Conservation (phyloP, 2,329 filamentous ascomycete genomes). For the Neonectria ditissima region DNA sequence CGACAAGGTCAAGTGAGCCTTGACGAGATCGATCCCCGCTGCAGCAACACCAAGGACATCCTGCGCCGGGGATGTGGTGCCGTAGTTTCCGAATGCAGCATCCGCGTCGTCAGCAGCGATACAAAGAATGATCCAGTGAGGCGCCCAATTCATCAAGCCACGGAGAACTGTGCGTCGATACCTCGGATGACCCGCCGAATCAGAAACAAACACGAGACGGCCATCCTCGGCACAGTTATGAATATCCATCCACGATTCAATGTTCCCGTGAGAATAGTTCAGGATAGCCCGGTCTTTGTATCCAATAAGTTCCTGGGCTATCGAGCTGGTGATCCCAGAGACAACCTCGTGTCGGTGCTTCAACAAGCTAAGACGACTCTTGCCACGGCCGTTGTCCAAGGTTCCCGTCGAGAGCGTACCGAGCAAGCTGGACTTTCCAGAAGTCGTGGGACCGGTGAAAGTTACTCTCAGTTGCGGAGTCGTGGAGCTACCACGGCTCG, state of each 20-base stretch:
- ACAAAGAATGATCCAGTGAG: constrained; percentile 92
- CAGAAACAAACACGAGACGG: constrained; percentile 87
- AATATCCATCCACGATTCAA: constrained; percentile 94
- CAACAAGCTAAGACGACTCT: constrained; percentile 86
- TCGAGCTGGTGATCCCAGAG: constrained; percentile 92
- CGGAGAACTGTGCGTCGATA: constrained; percentile 90
- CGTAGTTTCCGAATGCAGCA: constrained; percentile 42
- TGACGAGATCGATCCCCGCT: constrained; percentile 76
- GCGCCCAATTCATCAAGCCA: constrained; percentile 93
- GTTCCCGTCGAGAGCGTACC: constrained; percentile 90
- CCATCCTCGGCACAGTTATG: constrained; percentile 81
- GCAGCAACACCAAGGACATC: constrained; percentile 64
- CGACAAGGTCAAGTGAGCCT: constrained; percentile 86
- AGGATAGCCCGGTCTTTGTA: constrained; percentile 75
- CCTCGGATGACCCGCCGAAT: constrained; percentile 90
- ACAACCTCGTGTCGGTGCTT: constrained; percentile 94
- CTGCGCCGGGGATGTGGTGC: constrained; percentile 61
- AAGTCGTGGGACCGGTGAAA: constrained; percentile 87
- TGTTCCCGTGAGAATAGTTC: constrained; percentile 88
- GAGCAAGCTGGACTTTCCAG: constrained; percentile 91
- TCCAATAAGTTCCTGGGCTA: constrained; percentile 92
- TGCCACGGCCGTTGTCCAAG: constrained; percentile 91
- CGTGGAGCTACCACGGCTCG: constrained; percentile 61
- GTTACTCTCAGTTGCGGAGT: constrained; percentile 87
- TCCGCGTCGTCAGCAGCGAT: constrained; percentile 83